These are phyloP conservation scores for Mortierella sp. DNA, from an alignment of 371 early-diverging fungal species.

Conservation along the genomic window DNA sequence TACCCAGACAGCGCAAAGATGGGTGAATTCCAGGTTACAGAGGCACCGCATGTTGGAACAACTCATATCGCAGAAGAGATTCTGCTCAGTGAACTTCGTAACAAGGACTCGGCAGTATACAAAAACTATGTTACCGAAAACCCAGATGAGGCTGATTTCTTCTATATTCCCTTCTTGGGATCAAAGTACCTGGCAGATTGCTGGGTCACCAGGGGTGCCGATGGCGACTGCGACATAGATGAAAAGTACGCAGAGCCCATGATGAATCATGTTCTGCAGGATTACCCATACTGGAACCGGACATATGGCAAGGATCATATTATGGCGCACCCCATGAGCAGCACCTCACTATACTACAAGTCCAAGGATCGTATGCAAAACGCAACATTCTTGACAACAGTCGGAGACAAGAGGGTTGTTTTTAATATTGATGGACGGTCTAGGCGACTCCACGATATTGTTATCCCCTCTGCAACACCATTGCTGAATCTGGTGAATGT, in stretches of 20 bases:
- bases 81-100: slow-evolving; percentile 51
- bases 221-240: slow-evolving; percentile 67
- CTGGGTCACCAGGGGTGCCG: slow-evolving; percentile 36
- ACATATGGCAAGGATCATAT: slow-evolving; percentile 63
- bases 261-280: slow-evolving; percentile 65
- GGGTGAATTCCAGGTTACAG: slow-evolving; percentile 28
- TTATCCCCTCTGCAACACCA: slow-evolving; percentile 65
- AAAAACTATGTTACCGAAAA: slow-evolving; percentile 64
- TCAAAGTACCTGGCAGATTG: slow-evolving; percentile 64
- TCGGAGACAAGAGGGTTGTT: slow-evolving; percentile 62
- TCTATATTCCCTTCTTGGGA: slow-evolving; percentile 70
- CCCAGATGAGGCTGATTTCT: slow-evolving; percentile 68
- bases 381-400: slow-evolving; percentile 66
- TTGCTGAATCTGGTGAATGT: slow-evolving; percentile 57
- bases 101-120: slow-evolving; percentile 60
- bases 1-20: slow-evolving; percentile 55
- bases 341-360: slow-evolving; percentile 63
- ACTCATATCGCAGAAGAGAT: slow-evolving; percentile 20
- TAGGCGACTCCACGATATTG: slow-evolving; percentile 65
- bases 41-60: not conserved
- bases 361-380: slow-evolving; percentile 59
- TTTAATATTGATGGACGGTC: slow-evolving; percentile 53
- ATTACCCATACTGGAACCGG: slow-evolving; percentile 66
- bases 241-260: slow-evolving; percentile 62
- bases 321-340: slow-evolving; percentile 70